Conservation (phyloP, 345 rosid genomes). For the Acer campestre region DNA sequence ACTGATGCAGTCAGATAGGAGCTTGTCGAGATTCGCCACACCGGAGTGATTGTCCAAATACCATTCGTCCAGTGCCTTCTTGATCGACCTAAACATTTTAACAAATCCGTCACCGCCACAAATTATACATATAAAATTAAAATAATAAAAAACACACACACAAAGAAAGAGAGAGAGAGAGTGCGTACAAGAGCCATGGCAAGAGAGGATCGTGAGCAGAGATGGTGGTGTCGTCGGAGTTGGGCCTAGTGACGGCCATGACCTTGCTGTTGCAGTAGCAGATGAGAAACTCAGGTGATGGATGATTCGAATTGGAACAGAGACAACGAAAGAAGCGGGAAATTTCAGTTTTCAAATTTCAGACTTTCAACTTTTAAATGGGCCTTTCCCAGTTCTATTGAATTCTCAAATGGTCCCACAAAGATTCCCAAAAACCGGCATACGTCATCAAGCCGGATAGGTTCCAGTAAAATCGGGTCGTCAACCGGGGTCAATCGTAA, state of each 20-base stretch:
- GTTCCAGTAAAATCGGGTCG: background rate
- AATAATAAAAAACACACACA: background rate
- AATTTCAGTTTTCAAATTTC: constrained; percentile 26
- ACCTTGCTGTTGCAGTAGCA: constrained; percentile 5
- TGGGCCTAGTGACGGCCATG: constrained; percentile 29
- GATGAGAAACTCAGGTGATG: constrained; percentile 6
- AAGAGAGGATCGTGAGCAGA: constrained; percentile 48
- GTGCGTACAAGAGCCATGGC: constrained; percentile 56
- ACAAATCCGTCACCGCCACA: background rate
- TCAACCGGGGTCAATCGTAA: constrained; percentile 3
- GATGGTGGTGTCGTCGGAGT: constrained; percentile 22
- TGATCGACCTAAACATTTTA: constrained; percentile 50
- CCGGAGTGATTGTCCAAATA: constrained; percentile 33
- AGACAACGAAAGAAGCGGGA: constrained; percentile 19
- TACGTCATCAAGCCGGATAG: background rate
- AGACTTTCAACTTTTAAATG: background rate
- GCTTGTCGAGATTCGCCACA: constrained; percentile 41
- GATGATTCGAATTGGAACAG: background rate
- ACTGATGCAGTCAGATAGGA: constrained; percentile 51
- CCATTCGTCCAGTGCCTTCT: constrained; percentile 44
- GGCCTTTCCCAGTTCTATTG: background rate
- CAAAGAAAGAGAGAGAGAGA: background rate
- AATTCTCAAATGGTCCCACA: background rate
- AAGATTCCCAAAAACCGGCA: background rate
- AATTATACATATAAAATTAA: background rate